These are phyloP conservation scores for Arctostaphylos glauca DNA, from an alignment of 148 eudicot genomes.

Conservation along the genomic window DNA sequence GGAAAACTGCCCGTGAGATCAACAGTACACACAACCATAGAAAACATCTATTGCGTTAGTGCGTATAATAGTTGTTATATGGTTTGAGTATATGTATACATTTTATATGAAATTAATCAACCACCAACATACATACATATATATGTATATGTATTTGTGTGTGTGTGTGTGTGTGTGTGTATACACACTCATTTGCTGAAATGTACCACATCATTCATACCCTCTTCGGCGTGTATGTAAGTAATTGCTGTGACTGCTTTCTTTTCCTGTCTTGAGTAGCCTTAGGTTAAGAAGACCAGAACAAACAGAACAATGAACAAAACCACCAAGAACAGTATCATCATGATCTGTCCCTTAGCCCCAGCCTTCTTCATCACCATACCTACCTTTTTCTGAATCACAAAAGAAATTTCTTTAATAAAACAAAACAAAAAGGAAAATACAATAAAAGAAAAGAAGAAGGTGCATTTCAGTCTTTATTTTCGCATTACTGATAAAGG, in stretches of 20 bases:
- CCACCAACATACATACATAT: too few species aligned
- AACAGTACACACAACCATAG: too few species aligned
- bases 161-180: too few species aligned
- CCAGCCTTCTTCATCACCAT: slow-evolving; percentile 93
- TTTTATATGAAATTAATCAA: too few species aligned
- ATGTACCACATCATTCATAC: not conserved
- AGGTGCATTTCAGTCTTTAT: not conserved
- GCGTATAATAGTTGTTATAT: too few species aligned
- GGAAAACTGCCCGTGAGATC: too few species aligned
- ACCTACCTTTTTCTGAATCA: slow-evolving; percentile 81
- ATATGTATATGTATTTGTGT: too few species aligned
- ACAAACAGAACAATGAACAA: slow-evolving; percentile 74
- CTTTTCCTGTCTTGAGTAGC: not conserved
- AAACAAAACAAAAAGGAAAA: too few species aligned
- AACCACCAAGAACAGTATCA: slow-evolving; percentile 70
- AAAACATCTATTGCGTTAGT: too few species aligned
- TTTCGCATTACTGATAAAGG: too few species aligned
- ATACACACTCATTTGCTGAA: too few species aligned
- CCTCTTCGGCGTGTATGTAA: slow-evolving; percentile 13
- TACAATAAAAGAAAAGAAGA: not conserved
- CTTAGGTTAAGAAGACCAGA: slow-evolving; percentile 67
- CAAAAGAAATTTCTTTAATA: not conserved
- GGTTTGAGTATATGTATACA: too few species aligned
- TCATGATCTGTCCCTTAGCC: slow-evolving; percentile 84
- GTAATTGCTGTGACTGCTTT: not conserved